These are phyloP conservation scores for Flaveria linearis DNA, from an alignment of 129 eudicot genomes.

Conservation along the genomic window DNA sequence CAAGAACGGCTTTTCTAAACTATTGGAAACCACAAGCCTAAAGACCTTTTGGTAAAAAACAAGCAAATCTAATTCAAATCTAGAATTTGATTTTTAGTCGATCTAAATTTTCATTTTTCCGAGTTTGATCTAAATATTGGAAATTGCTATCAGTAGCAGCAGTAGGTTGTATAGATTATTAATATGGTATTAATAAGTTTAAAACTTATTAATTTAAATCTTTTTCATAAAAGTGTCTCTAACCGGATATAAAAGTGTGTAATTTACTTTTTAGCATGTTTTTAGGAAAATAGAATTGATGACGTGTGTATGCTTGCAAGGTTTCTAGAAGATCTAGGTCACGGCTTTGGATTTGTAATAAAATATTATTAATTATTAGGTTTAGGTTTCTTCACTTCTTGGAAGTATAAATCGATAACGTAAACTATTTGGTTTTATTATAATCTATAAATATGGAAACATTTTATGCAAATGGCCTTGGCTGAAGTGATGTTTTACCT, in stretches of 20 bases:
- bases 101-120: too few relatives aligned
- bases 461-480: neutral
- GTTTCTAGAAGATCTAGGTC: conserved; percentile 19
- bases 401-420: neutral
- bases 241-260: neutral
- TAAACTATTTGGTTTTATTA: neutral
- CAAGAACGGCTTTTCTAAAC: too few relatives aligned
- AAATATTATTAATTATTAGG: neutral
- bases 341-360: neutral
- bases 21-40: too few relatives aligned
- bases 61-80: too few relatives aligned
- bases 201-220: neutral
- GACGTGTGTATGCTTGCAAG: neutral
- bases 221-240: neutral
- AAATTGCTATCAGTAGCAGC: too few relatives aligned
- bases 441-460: neutral
- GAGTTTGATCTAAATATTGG: too few relatives aligned
- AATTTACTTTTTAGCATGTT: neutral
- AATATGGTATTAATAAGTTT: neutral
- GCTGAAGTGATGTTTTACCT: neutral
- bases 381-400: neutral
- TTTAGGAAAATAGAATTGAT: neutral
- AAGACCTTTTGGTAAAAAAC: too few relatives aligned
- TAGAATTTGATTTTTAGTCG: too few relatives aligned
- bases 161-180: too few relatives aligned